Evolutionary conservation across 768 basidiomycete genomes (phyloP).

Genomic region (Suillus cothurnatus): DNA sequence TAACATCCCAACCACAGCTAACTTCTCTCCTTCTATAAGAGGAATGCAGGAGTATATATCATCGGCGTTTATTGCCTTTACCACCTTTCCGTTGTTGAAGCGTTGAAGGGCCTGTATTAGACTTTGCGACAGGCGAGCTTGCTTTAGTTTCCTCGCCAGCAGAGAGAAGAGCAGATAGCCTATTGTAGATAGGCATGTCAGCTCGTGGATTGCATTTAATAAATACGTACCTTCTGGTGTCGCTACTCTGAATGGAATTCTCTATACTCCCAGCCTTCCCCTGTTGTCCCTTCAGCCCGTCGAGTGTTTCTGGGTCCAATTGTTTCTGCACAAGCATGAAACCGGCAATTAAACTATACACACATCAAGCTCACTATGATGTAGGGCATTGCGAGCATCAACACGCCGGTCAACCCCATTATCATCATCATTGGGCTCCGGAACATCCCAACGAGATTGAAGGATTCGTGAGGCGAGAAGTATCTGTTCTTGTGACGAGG

Average conservation of each 20-base stretch:
- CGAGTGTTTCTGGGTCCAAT: slow-evolving; percentile 68
- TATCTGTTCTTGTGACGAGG: slow-evolving; percentile 61
- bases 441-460: slow-evolving; percentile 76
- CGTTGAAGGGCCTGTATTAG: slow-evolving; percentile 23
- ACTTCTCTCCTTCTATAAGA: slow-evolving; percentile 22
- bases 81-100: slow-evolving; percentile 37
- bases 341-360: neutral
- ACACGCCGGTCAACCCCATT: slow-evolving; percentile 64
- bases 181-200: slow-evolving; percentile 23
- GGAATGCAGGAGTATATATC: slow-evolving; percentile 11
- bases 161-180: slow-evolving; percentile 48
- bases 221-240: slow-evolving; percentile 56
- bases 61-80: slow-evolving; percentile 38
- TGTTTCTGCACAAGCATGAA: slow-evolving; percentile 56
- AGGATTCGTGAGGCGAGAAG: slow-evolving; percentile 70
- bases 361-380: slow-evolving; percentile 54
- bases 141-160: slow-evolving; percentile 41
- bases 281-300: slow-evolving; percentile 65
- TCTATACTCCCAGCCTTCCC: slow-evolving; percentile 57
- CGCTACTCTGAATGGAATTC: slow-evolving; percentile 57
- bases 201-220: neutral
- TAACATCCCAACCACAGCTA: slow-evolving; percentile 6
- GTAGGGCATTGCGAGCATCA: slow-evolving; percentile 77
- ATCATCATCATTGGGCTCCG: slow-evolving; percentile 85
- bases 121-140: neutral